Evolutionary conservation across 768 basidiomycete genomes (phyloP).

Genomic region (Calvatia gigantea): DNA sequence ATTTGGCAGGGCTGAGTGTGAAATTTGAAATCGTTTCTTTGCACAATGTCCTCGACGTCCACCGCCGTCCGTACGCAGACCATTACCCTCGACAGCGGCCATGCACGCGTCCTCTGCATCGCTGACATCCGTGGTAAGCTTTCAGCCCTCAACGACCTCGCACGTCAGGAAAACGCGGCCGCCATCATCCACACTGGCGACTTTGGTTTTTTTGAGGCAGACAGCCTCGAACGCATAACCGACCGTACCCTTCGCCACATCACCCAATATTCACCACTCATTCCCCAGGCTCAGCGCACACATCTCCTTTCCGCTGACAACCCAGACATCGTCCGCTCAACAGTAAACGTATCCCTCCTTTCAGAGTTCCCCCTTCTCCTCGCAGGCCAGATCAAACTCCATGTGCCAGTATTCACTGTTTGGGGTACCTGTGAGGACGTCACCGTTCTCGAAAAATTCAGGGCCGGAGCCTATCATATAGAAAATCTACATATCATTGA

Average conservation of each 20-base stretch:
- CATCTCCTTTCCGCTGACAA: slow-evolving; percentile 76
- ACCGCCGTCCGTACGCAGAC: slow-evolving; percentile 75
- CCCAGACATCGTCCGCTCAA: slow-evolving; percentile 65
- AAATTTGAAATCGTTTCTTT: slow-evolving; percentile 22
- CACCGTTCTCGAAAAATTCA: slow-evolving; percentile 87
- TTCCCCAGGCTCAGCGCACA: slow-evolving; percentile 76
- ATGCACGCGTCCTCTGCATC: slow-evolving; percentile 89
- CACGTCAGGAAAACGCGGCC: slow-evolving; percentile 81
- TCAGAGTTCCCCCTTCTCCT: slow-evolving; percentile 94
- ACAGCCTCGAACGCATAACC: slow-evolving; percentile 84
- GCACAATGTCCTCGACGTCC: slow-evolving; percentile 59
- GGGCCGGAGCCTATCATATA: slow-evolving; percentile 75
- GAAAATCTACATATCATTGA: slow-evolving; percentile 91
- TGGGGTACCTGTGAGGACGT: slow-evolving; percentile 99
- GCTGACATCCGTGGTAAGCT: slow-evolving; percentile 91
- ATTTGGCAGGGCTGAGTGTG: slow-evolving; percentile 13
- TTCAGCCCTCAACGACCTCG: slow-evolving; percentile 86
- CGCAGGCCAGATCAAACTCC: slow-evolving; percentile 85
- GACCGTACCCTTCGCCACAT: slow-evolving; percentile 96
- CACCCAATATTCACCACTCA: slow-evolving; percentile 93
- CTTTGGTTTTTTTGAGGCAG: slow-evolving; percentile 94
- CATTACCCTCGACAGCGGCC: slow-evolving; percentile 72
- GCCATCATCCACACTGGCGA: slow-evolving; percentile 98
- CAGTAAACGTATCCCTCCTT: slow-evolving; percentile 72
- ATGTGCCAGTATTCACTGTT: slow-evolving; percentile 92